Evolutionary conservation across 768 basidiomycete species (phyloP).

Genomic region (Calocera viscosa): DNA sequence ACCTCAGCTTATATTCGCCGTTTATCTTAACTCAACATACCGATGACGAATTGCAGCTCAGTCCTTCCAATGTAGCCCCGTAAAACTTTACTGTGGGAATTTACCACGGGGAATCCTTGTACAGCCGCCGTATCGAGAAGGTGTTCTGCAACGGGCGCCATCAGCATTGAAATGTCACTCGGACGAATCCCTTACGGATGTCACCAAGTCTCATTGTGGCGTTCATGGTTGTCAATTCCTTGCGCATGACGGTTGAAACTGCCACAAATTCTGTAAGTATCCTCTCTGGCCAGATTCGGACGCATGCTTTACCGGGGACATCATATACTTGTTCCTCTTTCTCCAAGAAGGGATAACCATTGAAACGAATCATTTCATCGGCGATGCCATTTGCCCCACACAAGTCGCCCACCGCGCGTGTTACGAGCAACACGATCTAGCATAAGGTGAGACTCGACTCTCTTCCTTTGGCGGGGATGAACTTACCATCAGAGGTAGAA

Average conservation of each 20-base stretch:
- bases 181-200: conserved; percentile 47
- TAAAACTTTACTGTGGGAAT: conserved; percentile 46
- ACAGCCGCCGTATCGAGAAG: conserved; percentile 59
- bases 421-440: conserved; percentile 90
- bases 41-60: conserved; percentile 75
- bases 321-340: conserved; percentile 89
- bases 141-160: conserved; percentile 38
- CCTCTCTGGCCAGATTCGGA: neutral
- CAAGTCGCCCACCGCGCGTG: conserved; percentile 93
- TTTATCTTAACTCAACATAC: conserved; percentile 31
- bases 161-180: neutral
- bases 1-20: neutral
- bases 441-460: conserved; percentile 15
- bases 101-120: conserved; percentile 86
- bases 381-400: conserved; percentile 89
- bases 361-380: conserved; percentile 93
- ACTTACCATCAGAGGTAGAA: conserved; percentile 90
- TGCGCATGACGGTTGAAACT: conserved; percentile 88
- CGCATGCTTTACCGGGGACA: conserved; percentile 55
- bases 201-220: conserved; percentile 61
- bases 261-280: conserved; percentile 10
- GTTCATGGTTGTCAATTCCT: conserved; percentile 57
- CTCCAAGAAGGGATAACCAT: conserved; percentile 93
- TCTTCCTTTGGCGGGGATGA: no score
- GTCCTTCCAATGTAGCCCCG: conserved; percentile 80